Percentiles rank a stretch among this genome's conserved stretches.
Evolutionary conservation across 768 basidiomycete genomes (phyloP).

Genomic region (Russula sp.): DNA sequence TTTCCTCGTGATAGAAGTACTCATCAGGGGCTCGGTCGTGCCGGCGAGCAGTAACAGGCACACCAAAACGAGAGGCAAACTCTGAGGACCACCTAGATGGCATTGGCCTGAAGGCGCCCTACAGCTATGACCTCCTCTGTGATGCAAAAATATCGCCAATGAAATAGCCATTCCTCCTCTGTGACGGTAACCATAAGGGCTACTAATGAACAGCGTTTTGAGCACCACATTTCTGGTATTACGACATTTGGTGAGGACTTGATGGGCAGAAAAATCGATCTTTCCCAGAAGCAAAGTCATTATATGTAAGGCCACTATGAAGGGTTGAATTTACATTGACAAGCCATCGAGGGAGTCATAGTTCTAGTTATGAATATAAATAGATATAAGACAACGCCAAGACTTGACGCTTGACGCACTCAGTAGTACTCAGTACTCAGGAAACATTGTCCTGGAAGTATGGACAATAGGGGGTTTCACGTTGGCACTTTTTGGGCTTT

Average conservation of each 20-base stretch:
- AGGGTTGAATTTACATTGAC: constrained; percentile 78
- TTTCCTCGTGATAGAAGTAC: constrained; percentile 99
- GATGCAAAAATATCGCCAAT: constrained; percentile 93
- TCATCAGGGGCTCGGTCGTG: constrained; percentile 95
- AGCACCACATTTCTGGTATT: constrained; percentile 87
- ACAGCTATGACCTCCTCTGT: constrained; percentile 99
- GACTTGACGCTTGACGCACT: no score
- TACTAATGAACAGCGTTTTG: constrained; percentile 95
- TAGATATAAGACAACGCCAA: no score
- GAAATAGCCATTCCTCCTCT: constrained; percentile 86
- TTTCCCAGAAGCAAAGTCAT: constrained; percentile 97
- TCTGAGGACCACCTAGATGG: constrained; percentile 96
- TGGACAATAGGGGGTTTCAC: no score
- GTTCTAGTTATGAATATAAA: no score
- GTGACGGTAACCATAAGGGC: constrained; percentile 99
- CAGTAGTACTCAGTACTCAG: no score
- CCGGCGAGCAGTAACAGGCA: constrained; percentile 93
- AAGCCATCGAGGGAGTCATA: constrained; percentile 79
- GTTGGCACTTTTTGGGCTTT: no score
- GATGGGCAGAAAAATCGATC: constrained; percentile 84
- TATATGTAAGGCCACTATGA: constrained; percentile 94
- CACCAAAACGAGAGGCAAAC: constrained; percentile 86
- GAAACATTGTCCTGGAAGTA: no score
- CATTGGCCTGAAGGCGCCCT: constrained; percentile 94
- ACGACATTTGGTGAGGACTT: constrained; percentile 74